Conservation (phyloP, 1,284 basidiomycete genomes). For the Termitomyces sp. region DNA sequence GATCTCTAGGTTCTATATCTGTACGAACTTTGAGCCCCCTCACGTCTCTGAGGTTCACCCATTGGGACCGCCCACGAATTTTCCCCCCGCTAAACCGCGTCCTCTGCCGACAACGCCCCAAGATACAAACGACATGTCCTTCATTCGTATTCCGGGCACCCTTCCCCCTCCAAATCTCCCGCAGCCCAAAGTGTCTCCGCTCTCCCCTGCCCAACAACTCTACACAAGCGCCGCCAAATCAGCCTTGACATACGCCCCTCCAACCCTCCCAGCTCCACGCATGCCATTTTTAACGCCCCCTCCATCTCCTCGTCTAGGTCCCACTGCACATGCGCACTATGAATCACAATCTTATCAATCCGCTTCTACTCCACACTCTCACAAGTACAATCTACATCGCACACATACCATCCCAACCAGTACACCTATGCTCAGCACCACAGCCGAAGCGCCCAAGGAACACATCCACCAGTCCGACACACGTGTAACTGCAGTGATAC, state of each 20-base stretch:
- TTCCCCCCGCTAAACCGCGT: background rate
- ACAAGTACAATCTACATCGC: slow-evolving; percentile 6
- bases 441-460: slow-evolving; percentile 1
- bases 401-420: slow-evolving; percentile 7
- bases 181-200: slow-evolving; percentile 1
- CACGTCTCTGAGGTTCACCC: slow-evolving; percentile 24
- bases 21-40: slow-evolving; percentile 20
- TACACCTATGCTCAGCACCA: background rate
- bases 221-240: slow-evolving; percentile 15
- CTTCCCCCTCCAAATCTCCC: background rate
- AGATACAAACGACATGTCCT: background rate
- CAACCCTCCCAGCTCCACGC: background rate
- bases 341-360: slow-evolving; percentile 13
- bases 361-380: background rate
- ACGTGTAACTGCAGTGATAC: slow-evolving; percentile 3
- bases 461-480: background rate
- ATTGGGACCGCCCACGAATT: slow-evolving; percentile 7
- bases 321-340: background rate
- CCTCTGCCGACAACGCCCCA: background rate
- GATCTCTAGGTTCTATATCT: slow-evolving; percentile 25
- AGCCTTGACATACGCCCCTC: background rate
- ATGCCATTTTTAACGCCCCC: slow-evolving; percentile 7
- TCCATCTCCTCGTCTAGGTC: slow-evolving; percentile 1
- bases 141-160: background rate
- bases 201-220: slow-evolving; percentile 16